Evolutionary conservation across 2,329 filamentous ascomycete genomes (phyloP).

Genomic region (Paecilomyces formosus): DNA sequence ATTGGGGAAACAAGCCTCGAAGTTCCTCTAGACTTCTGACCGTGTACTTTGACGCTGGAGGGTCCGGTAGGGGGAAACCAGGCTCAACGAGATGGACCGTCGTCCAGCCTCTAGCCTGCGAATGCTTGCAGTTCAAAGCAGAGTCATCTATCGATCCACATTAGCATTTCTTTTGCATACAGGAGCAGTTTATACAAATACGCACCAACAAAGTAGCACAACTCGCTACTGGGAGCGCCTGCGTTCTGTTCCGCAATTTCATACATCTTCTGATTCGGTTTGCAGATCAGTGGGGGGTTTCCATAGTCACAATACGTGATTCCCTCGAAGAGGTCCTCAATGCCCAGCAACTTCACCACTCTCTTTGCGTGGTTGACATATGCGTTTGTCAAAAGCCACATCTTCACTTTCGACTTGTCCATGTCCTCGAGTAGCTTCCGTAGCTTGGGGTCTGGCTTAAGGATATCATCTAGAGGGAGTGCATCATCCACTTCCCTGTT

Average conservation of each 20-base stretch:
- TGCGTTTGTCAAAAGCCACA: slow-evolving; percentile 96
- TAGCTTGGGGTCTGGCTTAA: slow-evolving; percentile 69
- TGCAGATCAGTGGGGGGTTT: slow-evolving; percentile 68
- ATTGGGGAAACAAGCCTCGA: slow-evolving; percentile 67
- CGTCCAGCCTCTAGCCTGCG: slow-evolving; percentile 76
- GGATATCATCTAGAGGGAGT: slow-evolving; percentile 74
- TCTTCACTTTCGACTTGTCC: slow-evolving; percentile 71
- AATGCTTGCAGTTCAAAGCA: slow-evolving; percentile 68
- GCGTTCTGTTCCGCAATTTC: slow-evolving; percentile 84
- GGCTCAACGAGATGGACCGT: slow-evolving; percentile 80
- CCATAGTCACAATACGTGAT: slow-evolving; percentile 92
- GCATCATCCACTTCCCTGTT: slow-evolving; percentile 94
- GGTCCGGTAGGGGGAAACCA: slow-evolving; percentile 54
- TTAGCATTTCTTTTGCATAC: neutral
- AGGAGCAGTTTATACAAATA: slow-evolving; percentile 11
- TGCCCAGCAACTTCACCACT: slow-evolving; percentile 69
- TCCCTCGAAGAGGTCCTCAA: slow-evolving; percentile 89
- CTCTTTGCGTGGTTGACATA: slow-evolving; percentile 81
- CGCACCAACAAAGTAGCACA: slow-evolving; percentile 91
- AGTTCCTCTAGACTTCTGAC: slow-evolving; percentile 71
- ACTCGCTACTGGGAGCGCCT: slow-evolving; percentile 55
- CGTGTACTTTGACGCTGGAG: slow-evolving; percentile 63
- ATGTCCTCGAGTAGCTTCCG: slow-evolving; percentile 72
- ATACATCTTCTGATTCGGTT: slow-evolving; percentile 77
- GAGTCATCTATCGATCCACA: slow-evolving; percentile 60